These are phyloP conservation scores for Gossypium australe DNA, from an alignment of 345 rosid genomes.

Conservation along the genomic window DNA sequence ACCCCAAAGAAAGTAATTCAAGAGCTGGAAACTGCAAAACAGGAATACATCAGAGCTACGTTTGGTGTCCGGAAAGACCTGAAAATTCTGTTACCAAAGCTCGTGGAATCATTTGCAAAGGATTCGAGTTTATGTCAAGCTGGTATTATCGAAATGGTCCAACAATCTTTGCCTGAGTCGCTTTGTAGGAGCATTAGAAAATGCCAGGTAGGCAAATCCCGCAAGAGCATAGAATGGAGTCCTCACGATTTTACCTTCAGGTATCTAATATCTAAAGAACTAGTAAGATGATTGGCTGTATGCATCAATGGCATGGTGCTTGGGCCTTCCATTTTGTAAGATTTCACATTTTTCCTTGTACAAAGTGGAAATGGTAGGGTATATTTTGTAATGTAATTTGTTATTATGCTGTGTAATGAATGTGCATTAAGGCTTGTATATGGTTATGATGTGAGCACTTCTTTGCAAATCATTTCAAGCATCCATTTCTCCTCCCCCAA, in stretches of 20 bases:
- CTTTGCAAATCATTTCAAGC: background rate
- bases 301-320: background rate
- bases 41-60: constrained; percentile 77
- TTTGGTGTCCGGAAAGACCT: constrained; percentile 69
- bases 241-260: constrained; percentile 87
- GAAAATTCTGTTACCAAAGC: constrained; percentile 75
- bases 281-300: constrained; percentile 40
- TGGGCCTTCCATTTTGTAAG: constrained; percentile 9
- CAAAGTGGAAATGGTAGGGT: constrained; percentile 25
- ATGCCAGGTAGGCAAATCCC: constrained; percentile 51
- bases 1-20: constrained; percentile 62
- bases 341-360: constrained; percentile 25
- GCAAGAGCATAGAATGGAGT: constrained; percentile 75
- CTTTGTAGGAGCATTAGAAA: constrained; percentile 45
- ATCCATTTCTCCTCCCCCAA: background rate
- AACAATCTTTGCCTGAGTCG: constrained; percentile 58
- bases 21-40: constrained; percentile 81
- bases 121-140: constrained; percentile 54
- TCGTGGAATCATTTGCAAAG: constrained; percentile 67
- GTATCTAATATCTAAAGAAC: constrained; percentile 74
- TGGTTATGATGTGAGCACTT: constrained; percentile 2
- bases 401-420: background rate
- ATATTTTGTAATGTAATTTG: constrained; percentile 12
- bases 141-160: constrained; percentile 63
- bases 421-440: constrained; percentile 16